Evolutionary conservation across 2,329 filamentous ascomycete genomes (phyloP).

Genomic region (Dactylellina haptotyla): DNA sequence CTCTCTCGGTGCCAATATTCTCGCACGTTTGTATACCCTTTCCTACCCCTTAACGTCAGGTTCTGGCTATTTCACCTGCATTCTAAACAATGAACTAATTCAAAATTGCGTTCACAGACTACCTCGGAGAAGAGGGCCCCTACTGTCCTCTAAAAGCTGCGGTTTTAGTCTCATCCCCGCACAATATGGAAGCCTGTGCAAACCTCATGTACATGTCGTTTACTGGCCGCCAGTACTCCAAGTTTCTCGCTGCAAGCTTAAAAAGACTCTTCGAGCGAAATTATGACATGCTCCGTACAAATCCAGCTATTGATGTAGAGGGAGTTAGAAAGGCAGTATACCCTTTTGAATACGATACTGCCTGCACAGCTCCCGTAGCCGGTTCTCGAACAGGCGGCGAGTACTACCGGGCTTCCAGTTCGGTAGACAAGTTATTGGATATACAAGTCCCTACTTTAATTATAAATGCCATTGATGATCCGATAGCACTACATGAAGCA

Average conservation of each 20-base stretch:
- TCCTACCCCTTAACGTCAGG: neutral
- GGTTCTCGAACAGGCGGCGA: constrained; percentile 92
- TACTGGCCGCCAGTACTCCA: constrained; percentile 76
- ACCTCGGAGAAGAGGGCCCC: constrained; percentile 87
- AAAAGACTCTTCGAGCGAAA: constrained; percentile 66
- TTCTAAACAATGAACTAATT: constrained; percentile 16
- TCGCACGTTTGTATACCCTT: constrained; percentile 78
- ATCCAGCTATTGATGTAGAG: constrained; percentile 76
- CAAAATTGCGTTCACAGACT: constrained; percentile 67
- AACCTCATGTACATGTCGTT: constrained; percentile 72
- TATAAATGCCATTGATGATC: constrained; percentile 88
- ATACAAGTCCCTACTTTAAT: constrained; percentile 86
- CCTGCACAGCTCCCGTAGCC: constrained; percentile 73
- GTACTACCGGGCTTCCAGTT: constrained; percentile 94
- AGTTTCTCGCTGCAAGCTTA: constrained; percentile 67
- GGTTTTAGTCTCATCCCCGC: constrained; percentile 79
- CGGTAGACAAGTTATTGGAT: constrained; percentile 78
- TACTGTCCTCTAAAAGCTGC: constrained; percentile 74
- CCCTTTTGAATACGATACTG: constrained; percentile 88
- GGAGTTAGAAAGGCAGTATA: constrained; percentile 76
- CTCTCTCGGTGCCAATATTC: constrained; percentile 91
- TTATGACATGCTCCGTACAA: constrained; percentile 74
- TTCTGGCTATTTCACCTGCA: neutral
- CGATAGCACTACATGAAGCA: constrained; percentile 80
- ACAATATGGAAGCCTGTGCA: constrained; percentile 77